Evolutionary conservation across 2,329 filamentous ascomycete species (phyloP), one percentile per base, ranked within the genome.

Genomic region (Bipolaris gigantea): DNA sequence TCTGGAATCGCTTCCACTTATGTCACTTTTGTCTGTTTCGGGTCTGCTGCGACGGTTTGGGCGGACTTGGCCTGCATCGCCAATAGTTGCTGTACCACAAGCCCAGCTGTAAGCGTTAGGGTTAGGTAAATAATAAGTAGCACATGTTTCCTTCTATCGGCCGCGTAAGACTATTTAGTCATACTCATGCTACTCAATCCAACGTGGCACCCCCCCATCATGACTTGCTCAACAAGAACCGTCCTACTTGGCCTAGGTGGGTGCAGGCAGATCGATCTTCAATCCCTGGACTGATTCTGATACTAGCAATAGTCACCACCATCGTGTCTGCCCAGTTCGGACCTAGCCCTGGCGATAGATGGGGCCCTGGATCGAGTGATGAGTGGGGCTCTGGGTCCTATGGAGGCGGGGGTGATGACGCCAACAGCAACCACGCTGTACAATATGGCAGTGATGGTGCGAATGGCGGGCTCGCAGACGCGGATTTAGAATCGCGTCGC

Each of bases 321-420:
- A 32, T 53, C 16, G 63, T 46, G 5, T 60, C 58, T 15, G 63
- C 63, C 3, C 60, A 64, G 6, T 63, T 58, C 13, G 55, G 54
- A n/a, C 48, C 45, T 35, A 32, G 46, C 10, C 33, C 51, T 32
- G 19, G 42, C 19, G 55, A 49, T 33, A 41, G 27, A 21, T 57
- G 55, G 32, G 55, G 59, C 11, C 60, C 56, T 15, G 56, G 40
- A n/a, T 43, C 53, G 19, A 18, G 52, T 39, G 45, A 30, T 30
- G 27, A 30, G 13, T 30, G 27, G 27, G 13, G 58, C 11, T 58
- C 53, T n/a, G 56, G 47, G 18, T 43, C 52, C 19, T 21, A 55
- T 39, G 50, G 48, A 34, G 35, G 52, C 19, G 55, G 50, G 9
- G 54, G 50, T 21, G 33, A 43, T 39, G 33, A 55, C 16, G 38